Evolutionary conservation across 495 filamentous ascomycete genomes (phyloP), one percentile per base, ranked within the genome.

Genomic region (Penicillium alfredii): DNA sequence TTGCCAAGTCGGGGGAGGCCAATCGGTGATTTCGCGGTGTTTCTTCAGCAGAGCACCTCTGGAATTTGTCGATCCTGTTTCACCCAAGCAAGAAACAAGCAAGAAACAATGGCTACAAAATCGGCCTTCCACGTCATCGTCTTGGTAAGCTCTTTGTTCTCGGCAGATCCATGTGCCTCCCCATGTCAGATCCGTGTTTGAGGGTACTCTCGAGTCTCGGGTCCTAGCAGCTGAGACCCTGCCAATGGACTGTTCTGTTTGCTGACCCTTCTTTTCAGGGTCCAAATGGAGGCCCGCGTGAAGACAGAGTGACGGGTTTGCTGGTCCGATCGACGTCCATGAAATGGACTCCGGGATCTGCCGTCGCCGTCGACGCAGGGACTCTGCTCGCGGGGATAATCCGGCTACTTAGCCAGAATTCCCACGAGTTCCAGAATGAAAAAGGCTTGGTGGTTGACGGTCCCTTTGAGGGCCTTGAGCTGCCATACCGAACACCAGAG

Each of bases 361-460:
- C 94, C 8, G 63, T 96, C 5, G 90, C 88, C 18, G 84, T 98
- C 27, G 92, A 98, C 66, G 92, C 87, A 14, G 92, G 92, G 31
- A 84, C 85, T 27, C 87, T 96, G 58, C 73, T 98, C 22, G 74
- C 84, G 11, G 81, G 88, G 18, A 92, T 98, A 29, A 75, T 77
- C 30, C 72, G 73, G 17, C 81, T 92, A 17, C 63, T 97, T 10
- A 76, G 72, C 49, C 56, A 52, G 37, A 76, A 68, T 55, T 73
- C 53, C 45, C 54, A 38, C 32, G 58, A 17, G 63, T 68, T 11
- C 38, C 52, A 32, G 24, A 25, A 56, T 24, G 42, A 45, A 2
- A 28, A 48, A 31, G 39, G 40, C 6, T n/a, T 49, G 4, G 33
- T 66, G 40, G 49, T 56, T 12, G 28, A 52, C 4, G 79, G 78